A percentile compares a stretch with the other conserved stretches of the same genome.
Evolutionary conservation across 164 flowering plant species (phyloP).

Genomic region (Magnolia sinica): DNA sequence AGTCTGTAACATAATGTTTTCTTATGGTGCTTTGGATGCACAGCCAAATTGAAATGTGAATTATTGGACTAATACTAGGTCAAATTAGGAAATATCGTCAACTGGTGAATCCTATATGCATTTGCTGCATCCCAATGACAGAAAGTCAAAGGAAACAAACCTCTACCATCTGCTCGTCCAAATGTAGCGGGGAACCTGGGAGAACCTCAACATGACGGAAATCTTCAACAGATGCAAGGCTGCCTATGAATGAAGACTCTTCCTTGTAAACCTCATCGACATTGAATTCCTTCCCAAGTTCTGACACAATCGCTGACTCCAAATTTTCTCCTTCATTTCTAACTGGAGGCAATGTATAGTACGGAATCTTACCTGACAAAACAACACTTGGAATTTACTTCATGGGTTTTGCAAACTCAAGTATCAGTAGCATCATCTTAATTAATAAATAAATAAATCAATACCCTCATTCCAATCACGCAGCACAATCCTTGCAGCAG

Average conservation of each 20-base stretch:
- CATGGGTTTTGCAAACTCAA: neutral
- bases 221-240: constrained; percentile 68
- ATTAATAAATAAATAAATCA: neutral
- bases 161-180: constrained; percentile 74
- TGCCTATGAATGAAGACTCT: constrained; percentile 89
- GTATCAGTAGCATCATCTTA: neutral
- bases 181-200: constrained; percentile 57
- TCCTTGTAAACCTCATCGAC: constrained; percentile 69
- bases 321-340: constrained; percentile 57
- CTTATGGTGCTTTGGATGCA: neutral
- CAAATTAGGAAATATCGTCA: too few relatives aligned
- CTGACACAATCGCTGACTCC: constrained; percentile 68
- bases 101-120: neutral
- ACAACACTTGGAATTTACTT: neutral
- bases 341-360: constrained; percentile 84
- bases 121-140: neutral
- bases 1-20: too few relatives aligned
- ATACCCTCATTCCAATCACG: constrained; percentile 98
- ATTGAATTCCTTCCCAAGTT: constrained; percentile 82
- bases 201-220: constrained; percentile 75
- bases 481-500: constrained; percentile 86
- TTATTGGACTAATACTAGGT: neutral
- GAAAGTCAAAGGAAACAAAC: constrained; percentile 30
- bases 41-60: neutral
- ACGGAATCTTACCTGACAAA: constrained; percentile 85